Evolutionary conservation across 208 protist genomes (phyloP), one percentile per base, ranked within the genome.

Genomic region (Trichomonas vaginalis): DNA sequence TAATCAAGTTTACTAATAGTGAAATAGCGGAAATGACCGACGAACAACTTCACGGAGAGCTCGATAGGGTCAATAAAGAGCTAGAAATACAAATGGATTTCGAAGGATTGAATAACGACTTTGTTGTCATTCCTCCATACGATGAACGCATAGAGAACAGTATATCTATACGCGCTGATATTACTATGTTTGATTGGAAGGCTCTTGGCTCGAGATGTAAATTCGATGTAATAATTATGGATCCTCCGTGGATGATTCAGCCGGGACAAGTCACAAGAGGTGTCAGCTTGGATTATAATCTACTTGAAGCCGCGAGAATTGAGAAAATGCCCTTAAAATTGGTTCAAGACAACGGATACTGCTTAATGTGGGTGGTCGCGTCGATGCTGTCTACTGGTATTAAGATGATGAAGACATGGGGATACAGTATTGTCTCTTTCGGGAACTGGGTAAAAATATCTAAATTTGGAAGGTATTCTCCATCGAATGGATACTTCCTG

Each of bases 141-240:
- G 35, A 27, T 21, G 23, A 27, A 12, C 46, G 17, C 21, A 27
- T 90, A 17, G n/a, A 46, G 48, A 4, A 90, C 9, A 45, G n/a
- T 32, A 90, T 90, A 9, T 27, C 82, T 35, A 90, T 90, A 23
- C 32, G 23, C n/a, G 82, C 37, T 12, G 42, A 48, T 48, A 17
- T 90, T 90, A 35, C 14, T 12, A n/a, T 2, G 1, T 48, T 90
- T 48, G 42, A 90, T 48, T 90, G 82, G 82, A 48, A 46, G 17
- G 14, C 4, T 35, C 42, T 90, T 10, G 82, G 82, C 8, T 35
- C 6, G 14, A 8, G 14, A 2, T 39, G 42, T 23, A 90, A 90
- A 48, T 95, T 95, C 51, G 88, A 95, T 95, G 88, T 95, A 4
- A 95, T 95, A n/a, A 45, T 70, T 40, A 95, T 95, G 88, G 88